These are phyloP conservation scores for Chamaecrista fasciculata DNA, from an alignment of 306 rosid genomes.

Conservation along the genomic window DNA sequence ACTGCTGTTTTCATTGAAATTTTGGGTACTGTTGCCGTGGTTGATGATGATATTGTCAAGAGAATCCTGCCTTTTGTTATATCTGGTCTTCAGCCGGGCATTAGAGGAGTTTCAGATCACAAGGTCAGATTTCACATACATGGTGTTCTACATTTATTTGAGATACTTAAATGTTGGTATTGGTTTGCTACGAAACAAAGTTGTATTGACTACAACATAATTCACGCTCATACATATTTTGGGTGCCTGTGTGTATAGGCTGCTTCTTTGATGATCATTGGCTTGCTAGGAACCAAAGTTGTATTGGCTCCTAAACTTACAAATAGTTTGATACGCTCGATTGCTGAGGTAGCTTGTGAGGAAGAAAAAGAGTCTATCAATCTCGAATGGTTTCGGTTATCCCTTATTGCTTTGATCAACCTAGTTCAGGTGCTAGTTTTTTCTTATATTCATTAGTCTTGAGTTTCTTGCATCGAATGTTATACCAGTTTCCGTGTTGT, in stretches of 20 bases:
- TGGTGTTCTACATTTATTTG: not conserved
- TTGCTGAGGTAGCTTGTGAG: slow-evolving; percentile 69
- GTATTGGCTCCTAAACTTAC: slow-evolving; percentile 72
- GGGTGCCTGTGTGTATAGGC: slow-evolving; percentile 56
- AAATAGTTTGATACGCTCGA: slow-evolving; percentile 62
- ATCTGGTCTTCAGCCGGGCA: slow-evolving; percentile 69
- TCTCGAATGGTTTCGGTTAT: slow-evolving; percentile 72
- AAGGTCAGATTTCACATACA: slow-evolving; percentile 54
- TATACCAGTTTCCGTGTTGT: not conserved
- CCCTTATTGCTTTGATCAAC: slow-evolving; percentile 75
- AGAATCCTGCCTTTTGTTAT: slow-evolving; percentile 69
- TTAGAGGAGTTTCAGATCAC: slow-evolving; percentile 58
- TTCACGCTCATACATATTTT: too few species aligned
- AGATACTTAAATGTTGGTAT: not conserved
- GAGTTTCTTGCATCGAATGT: not conserved
- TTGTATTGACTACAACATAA: too few species aligned
- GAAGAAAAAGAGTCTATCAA: slow-evolving; percentile 56
- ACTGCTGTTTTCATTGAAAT: slow-evolving; percentile 84
- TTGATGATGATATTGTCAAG: slow-evolving; percentile 61
- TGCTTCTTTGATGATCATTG: slow-evolving; percentile 85
- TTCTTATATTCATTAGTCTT: slow-evolving; percentile 2
- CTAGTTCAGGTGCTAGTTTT: slow-evolving; percentile 74
- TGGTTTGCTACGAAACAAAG: too few species aligned
- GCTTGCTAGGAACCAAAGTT: slow-evolving; percentile 72
- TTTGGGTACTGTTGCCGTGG: slow-evolving; percentile 60